A percentile compares a stretch with the other conserved stretches of the same genome.
Conservation (phyloP, 1,284 basidiomycete genomes). For the Neonothopanus nambi region DNA sequence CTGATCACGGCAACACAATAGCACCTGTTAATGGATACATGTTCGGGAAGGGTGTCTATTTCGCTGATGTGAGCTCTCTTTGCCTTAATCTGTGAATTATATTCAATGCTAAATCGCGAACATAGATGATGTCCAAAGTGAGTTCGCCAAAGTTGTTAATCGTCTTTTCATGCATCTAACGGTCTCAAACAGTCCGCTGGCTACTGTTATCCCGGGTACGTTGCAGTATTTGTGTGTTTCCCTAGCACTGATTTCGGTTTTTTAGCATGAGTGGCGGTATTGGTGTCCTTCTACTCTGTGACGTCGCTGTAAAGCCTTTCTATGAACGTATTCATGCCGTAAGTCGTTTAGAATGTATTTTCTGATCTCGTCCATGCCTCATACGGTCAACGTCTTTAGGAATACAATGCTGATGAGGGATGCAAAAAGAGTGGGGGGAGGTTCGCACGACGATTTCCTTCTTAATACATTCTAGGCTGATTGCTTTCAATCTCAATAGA, state of each 20-base stretch:
- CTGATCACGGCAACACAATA: slow-evolving; percentile 17
- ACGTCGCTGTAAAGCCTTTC: slow-evolving; percentile 59
- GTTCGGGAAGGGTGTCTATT: slow-evolving; percentile 73
- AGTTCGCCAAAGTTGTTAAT: slow-evolving; percentile 9
- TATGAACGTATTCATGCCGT: slow-evolving; percentile 46
- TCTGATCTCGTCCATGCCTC: neutral
- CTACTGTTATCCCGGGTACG: slow-evolving; percentile 56
- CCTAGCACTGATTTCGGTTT: neutral
- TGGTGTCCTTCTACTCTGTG: slow-evolving; percentile 59
- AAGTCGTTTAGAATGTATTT: slow-evolving; percentile 21
- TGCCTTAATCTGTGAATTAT: neutral
- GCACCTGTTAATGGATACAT: slow-evolving; percentile 62
- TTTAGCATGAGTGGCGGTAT: slow-evolving; percentile 49
- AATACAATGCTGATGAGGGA: slow-evolving; percentile 50
- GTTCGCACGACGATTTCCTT: slow-evolving; percentile 27
- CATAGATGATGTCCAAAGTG: slow-evolving; percentile 65
- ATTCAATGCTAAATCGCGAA: neutral
- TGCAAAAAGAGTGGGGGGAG: slow-evolving; percentile 42
- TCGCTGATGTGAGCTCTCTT: slow-evolving; percentile 56
- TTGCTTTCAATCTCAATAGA: slow-evolving; percentile 34
- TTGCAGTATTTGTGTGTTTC: slow-evolving; percentile 6
- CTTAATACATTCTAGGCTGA: slow-evolving; percentile 1
- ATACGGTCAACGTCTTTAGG: slow-evolving; percentile 22
- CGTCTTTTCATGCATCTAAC: neutral
- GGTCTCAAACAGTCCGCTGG: slow-evolving; percentile 45